Conservation (phyloP, 768 basidiomycete genomes). For the Pulveroboletus frians region DNA sequence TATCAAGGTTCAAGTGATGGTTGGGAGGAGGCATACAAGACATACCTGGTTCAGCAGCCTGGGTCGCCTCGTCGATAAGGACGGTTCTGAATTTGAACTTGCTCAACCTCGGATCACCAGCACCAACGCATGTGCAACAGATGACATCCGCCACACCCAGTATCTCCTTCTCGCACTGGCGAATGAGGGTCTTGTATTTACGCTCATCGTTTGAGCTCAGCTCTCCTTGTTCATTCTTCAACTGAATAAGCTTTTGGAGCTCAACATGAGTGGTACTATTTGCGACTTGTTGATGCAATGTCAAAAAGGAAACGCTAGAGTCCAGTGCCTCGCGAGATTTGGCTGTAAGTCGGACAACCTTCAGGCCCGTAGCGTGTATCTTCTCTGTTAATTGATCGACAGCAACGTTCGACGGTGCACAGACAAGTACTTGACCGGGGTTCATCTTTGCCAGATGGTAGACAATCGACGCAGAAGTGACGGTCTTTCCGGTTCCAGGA, state of each 20-base stretch:
- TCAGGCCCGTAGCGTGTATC: constrained; percentile 97
- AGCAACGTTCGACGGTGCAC: constrained; percentile 98
- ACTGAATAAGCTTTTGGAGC: constrained; percentile 94
- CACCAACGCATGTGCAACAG: constrained; percentile 96
- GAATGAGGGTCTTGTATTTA: constrained; percentile 93
- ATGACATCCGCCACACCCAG: constrained; percentile 93
- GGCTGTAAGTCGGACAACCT: constrained; percentile 95
- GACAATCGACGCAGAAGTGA: constrained; percentile 97
- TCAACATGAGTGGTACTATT: constrained; percentile 96
- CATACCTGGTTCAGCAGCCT: constrained; percentile 92
- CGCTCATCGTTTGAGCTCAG: constrained; percentile 94
- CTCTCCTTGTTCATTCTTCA: constrained; percentile 98
- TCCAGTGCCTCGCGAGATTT: constrained; percentile 98
- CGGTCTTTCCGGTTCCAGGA: constrained; percentile 98
- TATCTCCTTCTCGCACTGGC: constrained; percentile 98
- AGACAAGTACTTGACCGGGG: constrained; percentile 97
- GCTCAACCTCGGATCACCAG: constrained; percentile 91
- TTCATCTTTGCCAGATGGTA: constrained; percentile 99
- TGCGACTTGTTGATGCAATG: constrained; percentile 94
- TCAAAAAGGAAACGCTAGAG: constrained; percentile 91
- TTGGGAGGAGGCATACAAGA: neutral
- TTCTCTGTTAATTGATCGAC: constrained; percentile 99
- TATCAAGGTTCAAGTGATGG: constrained; percentile 9
- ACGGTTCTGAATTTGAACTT: constrained; percentile 99
- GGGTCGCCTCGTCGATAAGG: constrained; percentile 97